Evolutionary conservation across 176 grass and related monocot genomes (phyloP).

Genomic region (Cenchrus americanus): DNA sequence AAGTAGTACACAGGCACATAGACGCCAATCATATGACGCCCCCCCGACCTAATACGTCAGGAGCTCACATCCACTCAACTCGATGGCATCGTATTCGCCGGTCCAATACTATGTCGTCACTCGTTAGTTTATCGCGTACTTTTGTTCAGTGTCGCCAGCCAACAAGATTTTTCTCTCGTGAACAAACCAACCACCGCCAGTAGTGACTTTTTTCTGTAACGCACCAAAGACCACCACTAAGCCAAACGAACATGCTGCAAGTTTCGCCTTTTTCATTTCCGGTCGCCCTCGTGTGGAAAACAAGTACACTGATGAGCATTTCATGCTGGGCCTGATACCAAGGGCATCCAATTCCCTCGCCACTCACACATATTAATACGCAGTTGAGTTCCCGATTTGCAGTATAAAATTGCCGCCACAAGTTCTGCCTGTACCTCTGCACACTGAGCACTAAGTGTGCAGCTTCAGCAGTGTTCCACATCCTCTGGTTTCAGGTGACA

Average conservation of each 20-base stretch:
- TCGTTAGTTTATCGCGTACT: neutral
- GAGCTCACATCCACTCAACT: neutral
- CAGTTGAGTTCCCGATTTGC: neutral
- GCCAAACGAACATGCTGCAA: no score
- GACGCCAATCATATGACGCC: neutral
- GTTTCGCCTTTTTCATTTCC: neutral
- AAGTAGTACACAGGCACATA: neutral
- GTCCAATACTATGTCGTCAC: neutral
- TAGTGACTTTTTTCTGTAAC: no score
- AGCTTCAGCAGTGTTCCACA: neutral
- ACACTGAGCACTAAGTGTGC: neutral
- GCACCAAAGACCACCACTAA: no score
- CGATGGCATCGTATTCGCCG: conserved; percentile 23
- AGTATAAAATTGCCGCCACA: neutral
- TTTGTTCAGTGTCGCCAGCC: neutral
- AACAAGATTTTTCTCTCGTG: no score
- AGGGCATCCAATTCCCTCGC: conserved; percentile 21
- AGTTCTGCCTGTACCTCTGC: neutral
- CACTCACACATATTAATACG: neutral
- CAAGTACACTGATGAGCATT: neutral
- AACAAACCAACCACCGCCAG: no score
- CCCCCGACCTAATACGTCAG: conserved; percentile 24
- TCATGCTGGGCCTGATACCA: neutral
- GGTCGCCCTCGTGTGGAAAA: neutral
- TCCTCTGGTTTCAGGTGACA: neutral